A percentile compares a stretch with the other conserved stretches of the same genome.
Evolutionary conservation across 108 stramenopile species (phyloP).

Genomic region (Nitzschia putrida): DNA sequence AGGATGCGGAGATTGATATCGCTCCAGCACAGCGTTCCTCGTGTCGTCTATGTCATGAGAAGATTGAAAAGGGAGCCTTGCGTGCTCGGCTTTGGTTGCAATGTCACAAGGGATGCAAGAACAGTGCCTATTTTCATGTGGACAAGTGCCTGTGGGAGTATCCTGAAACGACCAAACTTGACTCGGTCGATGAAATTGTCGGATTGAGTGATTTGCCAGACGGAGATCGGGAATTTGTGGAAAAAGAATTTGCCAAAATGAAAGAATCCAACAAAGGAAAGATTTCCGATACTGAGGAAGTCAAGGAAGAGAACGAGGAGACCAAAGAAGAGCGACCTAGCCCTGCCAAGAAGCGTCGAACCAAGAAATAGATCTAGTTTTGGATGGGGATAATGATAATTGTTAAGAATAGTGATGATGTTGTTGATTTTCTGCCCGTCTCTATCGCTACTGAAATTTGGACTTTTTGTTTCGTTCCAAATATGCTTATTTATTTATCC

Average conservation of each 20-base stretch:
- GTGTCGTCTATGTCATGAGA: constrained; percentile 21
- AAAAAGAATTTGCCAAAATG: constrained; percentile 8
- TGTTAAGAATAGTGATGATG: too few species aligned
- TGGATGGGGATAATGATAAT: background rate
- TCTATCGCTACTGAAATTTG: too few species aligned
- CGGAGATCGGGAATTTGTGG: background rate
- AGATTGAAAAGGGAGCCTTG: constrained; percentile 9
- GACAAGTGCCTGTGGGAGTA: constrained; percentile 21
- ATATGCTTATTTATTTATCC: constrained; percentile 20
- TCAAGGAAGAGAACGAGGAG: background rate
- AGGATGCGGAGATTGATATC: constrained; percentile 13
- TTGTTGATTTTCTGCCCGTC: too few species aligned
- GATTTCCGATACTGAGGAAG: background rate
- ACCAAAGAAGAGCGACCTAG: background rate
- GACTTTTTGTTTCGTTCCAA: background rate
- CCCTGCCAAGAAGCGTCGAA: background rate
- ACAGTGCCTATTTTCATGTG: constrained; percentile 22
- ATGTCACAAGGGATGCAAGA: constrained; percentile 28
- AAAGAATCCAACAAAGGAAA: background rate
- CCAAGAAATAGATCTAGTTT: background rate
- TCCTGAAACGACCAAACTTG: constrained; percentile 17
- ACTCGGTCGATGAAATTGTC: background rate
- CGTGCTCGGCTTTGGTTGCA: constrained; percentile 17
- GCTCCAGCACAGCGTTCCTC: constrained; percentile 7
- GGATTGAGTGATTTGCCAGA: constrained; percentile 6